Evolutionary conservation across 768 basidiomycete genomes (phyloP), one percentile per base, ranked within the genome.

Genomic region (Agaricus subrufescens): DNA sequence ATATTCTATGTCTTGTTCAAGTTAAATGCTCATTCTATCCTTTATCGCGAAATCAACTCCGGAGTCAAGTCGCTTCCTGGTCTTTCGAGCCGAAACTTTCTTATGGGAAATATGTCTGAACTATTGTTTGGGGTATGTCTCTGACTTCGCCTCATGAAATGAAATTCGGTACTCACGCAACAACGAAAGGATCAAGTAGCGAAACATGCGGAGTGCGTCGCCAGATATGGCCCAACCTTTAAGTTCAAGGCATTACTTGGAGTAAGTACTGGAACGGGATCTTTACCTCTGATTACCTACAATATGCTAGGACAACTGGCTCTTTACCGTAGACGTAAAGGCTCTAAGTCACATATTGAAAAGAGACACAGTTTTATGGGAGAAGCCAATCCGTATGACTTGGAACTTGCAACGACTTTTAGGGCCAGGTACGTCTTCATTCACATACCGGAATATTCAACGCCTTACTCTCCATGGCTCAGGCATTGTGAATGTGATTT

Each of bases 261-360:
- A 15, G 84, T 82, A 56, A 53, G 75, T 66, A 12, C 10, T 46
- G 5, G 5, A 25, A 2, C 12, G 12, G 14, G 19, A 19, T 19
- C 19, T 34, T 12, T 19, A 19, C 14, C 38, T 26, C 1, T 34
- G 2, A 8, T 12, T 14, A 29, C 37, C 9, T 37, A 23, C 3
- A 44, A 15, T 19, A 14, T 10, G 43, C 9, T 26, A n/a, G 27
- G 5, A n/a, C 43, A 76, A 74, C 60, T 62, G 79, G 5, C 66
- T 89, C 9, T 77, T 76, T 64, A 87, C 85, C 0, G 65, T 74
- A 50, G 90, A 91, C 61, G 70, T 80, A 0, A 79, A 80, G 27
- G 88, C 87, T 0, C 39, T 91, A 37, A 76, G 78, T 43, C 83
- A 91, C 60, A 72, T 93, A 50, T 71, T 92, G 12, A 74, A 76